A percentile compares a stretch with the other conserved stretches of the same genome.
Conservation (phyloP, 345 rosid species). For the Arabis alpina region DNA sequence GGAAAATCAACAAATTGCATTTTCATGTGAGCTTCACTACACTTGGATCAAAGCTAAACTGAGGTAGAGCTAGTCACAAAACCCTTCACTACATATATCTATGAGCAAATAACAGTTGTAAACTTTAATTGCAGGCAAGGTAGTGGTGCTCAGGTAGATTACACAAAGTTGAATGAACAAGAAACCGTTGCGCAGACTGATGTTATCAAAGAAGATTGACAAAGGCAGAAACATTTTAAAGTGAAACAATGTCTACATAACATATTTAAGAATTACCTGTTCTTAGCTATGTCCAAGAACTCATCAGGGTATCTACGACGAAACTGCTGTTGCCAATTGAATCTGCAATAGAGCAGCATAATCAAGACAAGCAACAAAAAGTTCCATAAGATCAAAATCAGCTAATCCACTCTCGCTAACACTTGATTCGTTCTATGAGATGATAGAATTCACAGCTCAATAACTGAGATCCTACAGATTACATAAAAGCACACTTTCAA, state of each 20-base stretch:
- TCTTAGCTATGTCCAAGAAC: slow-evolving; percentile 82
- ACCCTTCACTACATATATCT: not conserved
- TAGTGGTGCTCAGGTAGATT: not conserved
- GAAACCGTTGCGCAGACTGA: not conserved
- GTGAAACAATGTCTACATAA: not conserved
- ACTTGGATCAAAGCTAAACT: not conserved
- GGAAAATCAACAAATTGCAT: slow-evolving; percentile 13
- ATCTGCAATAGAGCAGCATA: slow-evolving; percentile 47
- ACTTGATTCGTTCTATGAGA: not conserved
- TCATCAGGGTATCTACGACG: slow-evolving; percentile 90
- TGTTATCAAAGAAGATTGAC: not conserved
- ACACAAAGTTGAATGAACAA: slow-evolving; percentile 3
- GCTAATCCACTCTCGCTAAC: not conserved
- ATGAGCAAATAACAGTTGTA: not conserved
- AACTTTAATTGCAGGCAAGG: not conserved
- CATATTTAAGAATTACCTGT: slow-evolving; percentile 49
- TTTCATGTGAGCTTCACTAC: slow-evolving; percentile 6
- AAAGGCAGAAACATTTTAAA: not conserved
- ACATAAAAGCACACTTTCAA: not conserved
- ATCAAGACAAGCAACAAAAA: not conserved
- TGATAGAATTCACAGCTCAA: not conserved
- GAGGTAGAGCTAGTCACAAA: not conserved
- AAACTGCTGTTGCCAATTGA: slow-evolving; percentile 87
- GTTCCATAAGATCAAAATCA: not conserved
- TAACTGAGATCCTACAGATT: not conserved